Percentiles rank a stretch among this genome's conserved stretches.
Evolutionary conservation across 1,284 basidiomycete species (phyloP).

Genomic region (Chalciporus piperatoides): DNA sequence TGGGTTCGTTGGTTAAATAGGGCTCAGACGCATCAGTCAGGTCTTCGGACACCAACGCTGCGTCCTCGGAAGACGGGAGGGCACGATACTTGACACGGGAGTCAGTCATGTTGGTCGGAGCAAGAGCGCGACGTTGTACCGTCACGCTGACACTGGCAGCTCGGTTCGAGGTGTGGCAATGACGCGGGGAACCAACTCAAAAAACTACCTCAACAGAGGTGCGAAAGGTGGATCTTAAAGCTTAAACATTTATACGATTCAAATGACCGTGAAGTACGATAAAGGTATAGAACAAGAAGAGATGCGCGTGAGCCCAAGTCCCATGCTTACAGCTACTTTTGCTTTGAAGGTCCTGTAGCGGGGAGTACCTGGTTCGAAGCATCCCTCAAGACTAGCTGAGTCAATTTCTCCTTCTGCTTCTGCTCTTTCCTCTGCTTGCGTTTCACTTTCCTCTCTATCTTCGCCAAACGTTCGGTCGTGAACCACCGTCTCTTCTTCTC

Average conservation of each 20-base stretch:
- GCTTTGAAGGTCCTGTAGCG: slow-evolving; percentile 8
- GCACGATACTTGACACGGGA: slow-evolving; percentile 16
- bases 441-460: slow-evolving; percentile 44
- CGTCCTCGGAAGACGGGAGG: slow-evolving; percentile 22
- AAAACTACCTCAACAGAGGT: background rate
- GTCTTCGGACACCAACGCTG: background rate
- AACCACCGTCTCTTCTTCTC: slow-evolving; percentile 59
- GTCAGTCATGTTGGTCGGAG: slow-evolving; percentile 10
- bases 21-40: background rate
- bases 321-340: slow-evolving; percentile 5
- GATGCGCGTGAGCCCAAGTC: background rate
- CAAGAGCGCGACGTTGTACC: too few species aligned
- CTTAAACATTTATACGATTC: background rate
- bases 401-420: slow-evolving; percentile 58
- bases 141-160: background rate
- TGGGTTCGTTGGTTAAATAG: slow-evolving; percentile 3
- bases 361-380: slow-evolving; percentile 71
- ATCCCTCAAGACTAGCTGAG: slow-evolving; percentile 54
- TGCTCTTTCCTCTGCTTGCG: slow-evolving; percentile 58
- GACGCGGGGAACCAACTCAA: background rate
- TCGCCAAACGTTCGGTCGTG: slow-evolving; percentile 41
- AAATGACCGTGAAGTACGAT: background rate
- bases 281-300: background rate
- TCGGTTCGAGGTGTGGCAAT: background rate
- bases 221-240: slow-evolving; percentile 3